A percentile compares a stretch with the other conserved stretches of the same genome.
These are phyloP conservation scores for Pyrenophora teres DNA, from an alignment of 2,329 filamentous ascomycete species.

Conservation along the genomic window DNA sequence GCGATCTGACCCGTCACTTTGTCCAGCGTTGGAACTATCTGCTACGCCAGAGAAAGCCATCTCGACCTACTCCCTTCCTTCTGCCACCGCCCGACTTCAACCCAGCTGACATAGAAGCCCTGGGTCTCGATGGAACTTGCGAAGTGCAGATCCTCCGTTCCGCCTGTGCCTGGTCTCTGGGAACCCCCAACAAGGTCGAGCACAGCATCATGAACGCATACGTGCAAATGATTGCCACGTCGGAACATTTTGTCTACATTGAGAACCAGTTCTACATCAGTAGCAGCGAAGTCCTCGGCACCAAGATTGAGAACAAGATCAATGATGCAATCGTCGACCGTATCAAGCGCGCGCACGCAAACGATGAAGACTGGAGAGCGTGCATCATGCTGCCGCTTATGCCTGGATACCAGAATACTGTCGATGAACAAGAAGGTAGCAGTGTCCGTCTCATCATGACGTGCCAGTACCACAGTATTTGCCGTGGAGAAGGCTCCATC, in stretches of 20 bases:
- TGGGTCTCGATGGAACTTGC: constrained; percentile 90
- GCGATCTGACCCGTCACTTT: constrained; percentile 93
- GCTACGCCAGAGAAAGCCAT: constrained; percentile 87
- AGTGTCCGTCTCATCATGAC: constrained; percentile 96
- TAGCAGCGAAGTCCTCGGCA: constrained; percentile 84
- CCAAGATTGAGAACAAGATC: constrained; percentile 88
- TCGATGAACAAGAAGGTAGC: constrained; percentile 90
- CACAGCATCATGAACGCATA: constrained; percentile 97
- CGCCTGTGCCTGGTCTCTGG: constrained; percentile 87
- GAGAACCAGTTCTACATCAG: constrained; percentile 99
- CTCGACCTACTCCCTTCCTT: constrained; percentile 88
- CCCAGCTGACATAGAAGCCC: constrained; percentile 78
- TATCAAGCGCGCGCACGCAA: constrained; percentile 80
- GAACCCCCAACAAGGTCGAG: constrained; percentile 80
- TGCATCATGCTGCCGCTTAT: constrained; percentile 91
- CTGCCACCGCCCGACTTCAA: constrained; percentile 93
- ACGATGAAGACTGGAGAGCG: constrained; percentile 87
- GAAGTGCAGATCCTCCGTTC: constrained; percentile 96
- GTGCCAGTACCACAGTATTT: constrained; percentile 95
- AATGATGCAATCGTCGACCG: constrained; percentile 93
- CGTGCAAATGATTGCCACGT: constrained; percentile 90
- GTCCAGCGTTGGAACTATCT: constrained; percentile 99
- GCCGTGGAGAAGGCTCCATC: constrained; percentile 87
- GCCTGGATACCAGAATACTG: constrained; percentile 98
- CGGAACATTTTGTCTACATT: constrained; percentile 96